Evolutionary conservation across 805 yeast genomes (phyloP).

Genomic region (Candida krabiensis): DNA sequence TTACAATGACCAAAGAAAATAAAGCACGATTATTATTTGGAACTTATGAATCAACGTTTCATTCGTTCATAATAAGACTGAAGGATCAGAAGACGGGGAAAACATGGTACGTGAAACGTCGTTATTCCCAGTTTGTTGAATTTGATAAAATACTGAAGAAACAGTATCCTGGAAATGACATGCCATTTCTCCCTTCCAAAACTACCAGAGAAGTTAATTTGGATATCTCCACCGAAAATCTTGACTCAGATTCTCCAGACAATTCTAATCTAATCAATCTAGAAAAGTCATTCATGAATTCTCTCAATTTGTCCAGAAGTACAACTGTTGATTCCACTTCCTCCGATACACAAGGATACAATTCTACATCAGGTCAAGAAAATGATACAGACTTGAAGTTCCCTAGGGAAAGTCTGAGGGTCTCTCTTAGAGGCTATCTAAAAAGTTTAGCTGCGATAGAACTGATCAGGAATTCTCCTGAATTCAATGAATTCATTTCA

Average conservation of each 20-base stretch:
- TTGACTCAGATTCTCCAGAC: constrained; percentile 6
- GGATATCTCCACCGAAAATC: constrained; percentile 14
- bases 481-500: constrained; percentile 54
- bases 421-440: constrained; percentile 75
- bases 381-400: constrained; percentile 31
- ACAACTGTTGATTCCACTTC: constrained; percentile 9
- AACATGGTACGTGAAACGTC: constrained; percentile 52
- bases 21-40: constrained; percentile 25
- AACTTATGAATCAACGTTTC: constrained; percentile 26
- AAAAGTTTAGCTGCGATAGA: constrained; percentile 50
- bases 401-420: constrained; percentile 73
- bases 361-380: constrained; percentile 7
- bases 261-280: constrained; percentile 14
- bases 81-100: constrained; percentile 33
- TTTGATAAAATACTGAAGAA: constrained; percentile 53
- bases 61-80: constrained; percentile 51
- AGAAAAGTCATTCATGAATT: constrained; percentile 21
- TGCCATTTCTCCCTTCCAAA: constrained; percentile 38
- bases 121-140: constrained; percentile 66
- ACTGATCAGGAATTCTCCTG: constrained; percentile 53
- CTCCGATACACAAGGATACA: constrained; percentile 3
- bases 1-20: constrained; percentile 36
- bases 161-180: constrained; percentile 66
- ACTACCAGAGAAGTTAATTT: constrained; percentile 24
- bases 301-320: constrained; percentile 11